Base-by-base conservation (phyloP, 768 basidiomycete species). In the Termitomyces sp. region DNA sequence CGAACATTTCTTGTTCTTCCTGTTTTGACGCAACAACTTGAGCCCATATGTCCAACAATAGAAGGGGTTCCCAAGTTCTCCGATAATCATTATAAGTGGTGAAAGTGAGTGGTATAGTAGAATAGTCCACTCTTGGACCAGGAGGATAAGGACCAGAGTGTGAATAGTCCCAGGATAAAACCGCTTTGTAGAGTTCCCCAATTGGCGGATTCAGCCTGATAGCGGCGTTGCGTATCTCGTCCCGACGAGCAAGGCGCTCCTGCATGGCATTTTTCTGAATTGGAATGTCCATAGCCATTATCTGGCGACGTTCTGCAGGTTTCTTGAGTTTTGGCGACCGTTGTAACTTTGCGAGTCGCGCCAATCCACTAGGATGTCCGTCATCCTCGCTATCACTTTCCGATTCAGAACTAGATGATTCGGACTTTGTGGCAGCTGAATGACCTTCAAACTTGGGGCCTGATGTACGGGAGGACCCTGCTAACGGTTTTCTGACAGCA, bases 1-100 rank as follows among this genome's bases (percentile, higher is more conserved):
- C 73, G 61, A 84, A 81, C 1, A 68, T 66, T 6, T 84, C 78
- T 45, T 71, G 75, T 8, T 56, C 58, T 53, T 87, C 85, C 49
- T 89, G 85, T 65, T 90, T 92, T 5, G 91, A 84, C 60, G 90
- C 83, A 8, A 77, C 64, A 22, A 96, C 79, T 65, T 96, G 92
- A 28, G 87, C 83, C 95, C 97, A 98, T 58, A 90, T 85, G 70
- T 99, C 97, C 55, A 90, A 73, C 19, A 94, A 71, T 26, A 98
- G 72, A 15, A 98, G 77, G 2, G 96, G 94, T 65, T 92, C 84
- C 66, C 97, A 93, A 44, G 87, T 76, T 72, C 34, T 34, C 12
- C 34, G 34, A 34, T 34, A 34, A 34, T 34, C 34, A 1, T 73
- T 66, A 55, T 85, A 80, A 49, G 81, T 78, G 2, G 62, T 54